Percentiles rank a stretch among this genome's conserved stretches.
These are phyloP conservation scores for Nicotiana undulata DNA, from an alignment of 257 asterid species.

Conservation along the genomic window DNA sequence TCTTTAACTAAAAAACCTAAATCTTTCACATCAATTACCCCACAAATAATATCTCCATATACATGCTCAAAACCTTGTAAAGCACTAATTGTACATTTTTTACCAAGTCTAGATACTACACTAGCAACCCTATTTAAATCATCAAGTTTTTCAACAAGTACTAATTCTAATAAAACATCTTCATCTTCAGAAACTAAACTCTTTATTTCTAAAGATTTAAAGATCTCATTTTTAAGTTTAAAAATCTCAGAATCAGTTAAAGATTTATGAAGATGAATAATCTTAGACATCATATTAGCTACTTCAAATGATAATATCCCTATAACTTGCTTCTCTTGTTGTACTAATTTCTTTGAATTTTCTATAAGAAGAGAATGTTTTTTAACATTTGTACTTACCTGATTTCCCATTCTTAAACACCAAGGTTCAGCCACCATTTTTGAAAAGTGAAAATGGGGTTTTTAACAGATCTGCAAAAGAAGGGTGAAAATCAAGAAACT, in stretches of 20 bases:
- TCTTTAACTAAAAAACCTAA: conserved; percentile 87
- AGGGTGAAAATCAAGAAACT: neutral
- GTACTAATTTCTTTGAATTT: conserved; percentile 32
- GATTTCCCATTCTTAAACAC: conserved; percentile 77
- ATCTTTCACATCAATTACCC: conserved; percentile 57
- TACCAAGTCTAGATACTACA: conserved; percentile 84
- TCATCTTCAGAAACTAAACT: conserved; percentile 63
- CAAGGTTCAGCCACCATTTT: conserved; percentile 92
- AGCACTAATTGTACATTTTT: conserved; percentile 76
- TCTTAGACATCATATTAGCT: conserved; percentile 91
- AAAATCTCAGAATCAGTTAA: conserved; percentile 49
- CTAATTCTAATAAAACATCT: conserved; percentile 55
- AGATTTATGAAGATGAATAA: conserved; percentile 74
- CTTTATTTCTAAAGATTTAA: conserved; percentile 55
- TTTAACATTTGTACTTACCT: conserved; percentile 75
- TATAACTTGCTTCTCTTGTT: conserved; percentile 35
- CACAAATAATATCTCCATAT: conserved; percentile 67
- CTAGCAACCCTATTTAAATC: conserved; percentile 73
- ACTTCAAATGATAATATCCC: conserved; percentile 94
- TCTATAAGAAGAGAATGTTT: conserved; percentile 62
- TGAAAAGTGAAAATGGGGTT: neutral
- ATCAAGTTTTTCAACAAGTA: conserved; percentile 65
- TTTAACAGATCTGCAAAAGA: neutral
- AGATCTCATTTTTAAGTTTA: conserved; percentile 76
- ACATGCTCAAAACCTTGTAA: conserved; percentile 95